These are phyloP conservation scores for Durusdinium trenchii DNA, from an alignment of 73 alveolate species.

Conservation along the genomic window DNA sequence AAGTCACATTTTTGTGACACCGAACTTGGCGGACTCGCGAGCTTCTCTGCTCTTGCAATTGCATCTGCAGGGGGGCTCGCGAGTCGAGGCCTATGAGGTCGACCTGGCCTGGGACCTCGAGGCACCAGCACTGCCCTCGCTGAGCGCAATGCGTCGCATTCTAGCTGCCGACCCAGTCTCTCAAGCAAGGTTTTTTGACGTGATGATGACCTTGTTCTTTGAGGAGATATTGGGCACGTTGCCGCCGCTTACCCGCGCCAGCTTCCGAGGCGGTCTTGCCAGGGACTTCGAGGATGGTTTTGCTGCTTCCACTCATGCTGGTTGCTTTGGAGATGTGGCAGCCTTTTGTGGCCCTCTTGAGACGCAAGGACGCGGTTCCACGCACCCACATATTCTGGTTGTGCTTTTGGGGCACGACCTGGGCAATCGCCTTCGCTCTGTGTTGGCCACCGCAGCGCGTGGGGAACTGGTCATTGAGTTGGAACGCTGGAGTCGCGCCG, in stretches of 20 bases:
- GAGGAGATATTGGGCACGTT: neutral
- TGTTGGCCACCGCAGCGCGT: neutral
- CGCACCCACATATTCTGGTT: constrained; percentile 2
- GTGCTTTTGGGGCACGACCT: constrained; percentile 38
- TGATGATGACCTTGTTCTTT: neutral
- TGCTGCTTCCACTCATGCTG: neutral
- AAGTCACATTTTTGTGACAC: neutral
- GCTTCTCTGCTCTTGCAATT: constrained; percentile 21
- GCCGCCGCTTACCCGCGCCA: neutral
- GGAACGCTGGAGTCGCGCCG: neutral
- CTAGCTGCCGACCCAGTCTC: constrained; percentile 32
- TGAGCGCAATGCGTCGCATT: neutral
- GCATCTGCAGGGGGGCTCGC: neutral
- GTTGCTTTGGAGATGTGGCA: constrained; percentile 11
- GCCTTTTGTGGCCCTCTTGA: constrained; percentile 16
- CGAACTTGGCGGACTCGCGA: constrained; percentile 6
- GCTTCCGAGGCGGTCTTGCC: neutral
- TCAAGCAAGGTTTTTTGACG: constrained; percentile 13
- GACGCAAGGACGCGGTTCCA: constrained; percentile 7
- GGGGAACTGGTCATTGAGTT: neutral
- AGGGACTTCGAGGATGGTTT: constrained; percentile 17
- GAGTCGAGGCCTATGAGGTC: neutral
- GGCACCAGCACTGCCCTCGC: neutral
- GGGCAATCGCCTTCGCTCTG: neutral
- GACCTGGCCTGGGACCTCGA: neutral